phyloP scores from a whole-genome alignment of 768 basidiomycete genomes.

The Tubosaeta sp. region DNA sequence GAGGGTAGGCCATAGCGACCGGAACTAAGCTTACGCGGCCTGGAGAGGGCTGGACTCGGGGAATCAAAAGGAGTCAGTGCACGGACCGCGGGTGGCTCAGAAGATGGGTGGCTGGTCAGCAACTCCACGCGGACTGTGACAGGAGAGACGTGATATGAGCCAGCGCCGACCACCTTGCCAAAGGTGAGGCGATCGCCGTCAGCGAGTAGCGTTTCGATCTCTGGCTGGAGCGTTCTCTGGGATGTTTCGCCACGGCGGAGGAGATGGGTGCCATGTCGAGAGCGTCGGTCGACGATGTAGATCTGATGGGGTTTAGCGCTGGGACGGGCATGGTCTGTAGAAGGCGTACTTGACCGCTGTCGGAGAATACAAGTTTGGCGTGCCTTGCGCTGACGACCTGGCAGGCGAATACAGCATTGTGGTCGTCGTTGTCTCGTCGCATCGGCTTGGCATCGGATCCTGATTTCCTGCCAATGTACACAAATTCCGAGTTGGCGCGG shows the following conservation, averaged over 20 bases:
- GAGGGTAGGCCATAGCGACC: slow-evolving; percentile 61
- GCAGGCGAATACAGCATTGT: slow-evolving; percentile 64
- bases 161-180: slow-evolving; percentile 69
- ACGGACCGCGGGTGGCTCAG: slow-evolving; percentile 17
- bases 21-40: slow-evolving; percentile 35
- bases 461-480: slow-evolving; percentile 69
- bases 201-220: slow-evolving; percentile 50
- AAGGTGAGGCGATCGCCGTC: slow-evolving; percentile 75
- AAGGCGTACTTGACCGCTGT: slow-evolving; percentile 57
- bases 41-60: slow-evolving; percentile 27
- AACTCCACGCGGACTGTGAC: slow-evolving; percentile 60
- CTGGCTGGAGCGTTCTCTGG: slow-evolving; percentile 48
- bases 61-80: slow-evolving; percentile 16
- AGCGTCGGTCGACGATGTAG: slow-evolving; percentile 64
- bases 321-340: slow-evolving; percentile 9
- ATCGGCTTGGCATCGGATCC: slow-evolving; percentile 39
- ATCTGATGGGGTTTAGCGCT: slow-evolving; percentile 41
- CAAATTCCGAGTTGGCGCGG: slow-evolving; percentile 44
- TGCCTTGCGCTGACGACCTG: slow-evolving; percentile 77
- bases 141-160: slow-evolving; percentile 57
- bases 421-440: slow-evolving; percentile 36
- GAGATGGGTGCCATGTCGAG: slow-evolving; percentile 76
- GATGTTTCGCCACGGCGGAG: slow-evolving; percentile 47
- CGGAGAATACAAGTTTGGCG: slow-evolving; percentile 71
- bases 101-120: slow-evolving; percentile 21